Percentiles rank a stretch among this genome's conserved stretches.
Conservation (phyloP, 495 filamentous ascomycete species). For the Talaromyces wortmannii region DNA sequence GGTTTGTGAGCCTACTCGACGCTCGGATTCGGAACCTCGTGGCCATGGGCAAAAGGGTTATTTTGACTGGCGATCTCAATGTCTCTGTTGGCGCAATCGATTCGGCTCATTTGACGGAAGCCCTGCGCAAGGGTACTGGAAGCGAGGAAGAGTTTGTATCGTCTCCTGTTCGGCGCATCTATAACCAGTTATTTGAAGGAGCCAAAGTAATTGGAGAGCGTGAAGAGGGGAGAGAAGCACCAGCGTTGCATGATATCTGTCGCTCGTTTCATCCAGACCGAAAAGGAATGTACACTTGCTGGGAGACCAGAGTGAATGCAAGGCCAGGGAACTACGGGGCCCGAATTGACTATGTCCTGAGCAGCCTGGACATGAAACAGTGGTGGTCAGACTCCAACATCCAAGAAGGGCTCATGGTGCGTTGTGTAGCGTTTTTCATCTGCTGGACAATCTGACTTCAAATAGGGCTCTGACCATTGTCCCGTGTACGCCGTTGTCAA, state of each 20-base stretch:
- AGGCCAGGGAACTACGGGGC: slow-evolving; percentile 87
- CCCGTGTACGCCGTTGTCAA: slow-evolving; percentile 81
- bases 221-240: slow-evolving; percentile 64
- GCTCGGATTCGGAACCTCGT: slow-evolving; percentile 76
- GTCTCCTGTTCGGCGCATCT: slow-evolving; percentile 65
- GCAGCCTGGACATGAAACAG: slow-evolving; percentile 67
- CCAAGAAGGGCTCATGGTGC: slow-evolving; percentile 82
- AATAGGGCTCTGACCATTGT: slow-evolving; percentile 87
- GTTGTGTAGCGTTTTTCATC: slow-evolving; percentile 1
- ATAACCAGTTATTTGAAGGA: slow-evolving; percentile 76
- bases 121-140: slow-evolving; percentile 60
- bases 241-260: slow-evolving; percentile 81
- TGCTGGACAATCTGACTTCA: slow-evolving; percentile 7
- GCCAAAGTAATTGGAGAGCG: slow-evolving; percentile 63
- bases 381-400: slow-evolving; percentile 91
- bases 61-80: slow-evolving; percentile 88
- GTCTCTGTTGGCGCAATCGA: slow-evolving; percentile 72
- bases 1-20: slow-evolving; percentile 75
- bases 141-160: slow-evolving; percentile 65
- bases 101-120: slow-evolving; percentile 60
- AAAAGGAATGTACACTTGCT: slow-evolving; percentile 91
- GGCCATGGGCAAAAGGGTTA: slow-evolving; percentile 71
- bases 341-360: slow-evolving; percentile 89
- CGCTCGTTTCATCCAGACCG: slow-evolving; percentile 73
- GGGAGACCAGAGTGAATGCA: slow-evolving; percentile 81